Conservation (phyloP, 1,139 yeast genomes). For the Magnusiomyces paraingens region DNA sequence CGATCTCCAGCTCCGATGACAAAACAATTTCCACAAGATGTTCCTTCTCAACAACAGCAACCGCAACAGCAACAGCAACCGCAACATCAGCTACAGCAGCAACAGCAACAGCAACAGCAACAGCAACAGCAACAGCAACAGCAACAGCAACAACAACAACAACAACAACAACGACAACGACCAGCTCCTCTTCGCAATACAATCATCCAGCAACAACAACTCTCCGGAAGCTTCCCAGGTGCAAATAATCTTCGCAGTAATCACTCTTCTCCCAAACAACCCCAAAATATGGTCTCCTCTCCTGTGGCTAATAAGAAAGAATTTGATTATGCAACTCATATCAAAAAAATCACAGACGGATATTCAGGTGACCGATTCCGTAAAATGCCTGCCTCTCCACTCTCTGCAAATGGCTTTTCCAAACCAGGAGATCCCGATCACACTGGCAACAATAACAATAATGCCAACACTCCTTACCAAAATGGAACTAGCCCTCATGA, state of each 20-base stretch:
- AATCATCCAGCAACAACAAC: constrained; percentile 7
- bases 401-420: neutral
- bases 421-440: neutral
- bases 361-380: constrained; percentile 8
- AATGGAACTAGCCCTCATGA: neutral
- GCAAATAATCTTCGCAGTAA: neutral
- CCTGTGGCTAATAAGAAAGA: constrained; percentile 5
- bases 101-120: neutral
- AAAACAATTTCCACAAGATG: neutral
- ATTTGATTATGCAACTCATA: constrained; percentile 64
- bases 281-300: neutral
- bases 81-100: neutral
- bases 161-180: neutral
- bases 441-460: neutral
- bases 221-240: neutral
- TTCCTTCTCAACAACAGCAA: neutral
- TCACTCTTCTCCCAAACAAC: neutral
- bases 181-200: too few relatives aligned
- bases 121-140: neutral
- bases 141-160: neutral
- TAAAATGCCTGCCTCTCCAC: neutral
- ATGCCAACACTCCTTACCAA: neutral
- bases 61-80: too few relatives aligned
- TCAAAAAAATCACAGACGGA: constrained; percentile 43
- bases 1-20: neutral